These are phyloP conservation scores for Colletotrichum echinochloae DNA, from an alignment of 2,329 filamentous ascomycete species.

Conservation along the genomic window DNA sequence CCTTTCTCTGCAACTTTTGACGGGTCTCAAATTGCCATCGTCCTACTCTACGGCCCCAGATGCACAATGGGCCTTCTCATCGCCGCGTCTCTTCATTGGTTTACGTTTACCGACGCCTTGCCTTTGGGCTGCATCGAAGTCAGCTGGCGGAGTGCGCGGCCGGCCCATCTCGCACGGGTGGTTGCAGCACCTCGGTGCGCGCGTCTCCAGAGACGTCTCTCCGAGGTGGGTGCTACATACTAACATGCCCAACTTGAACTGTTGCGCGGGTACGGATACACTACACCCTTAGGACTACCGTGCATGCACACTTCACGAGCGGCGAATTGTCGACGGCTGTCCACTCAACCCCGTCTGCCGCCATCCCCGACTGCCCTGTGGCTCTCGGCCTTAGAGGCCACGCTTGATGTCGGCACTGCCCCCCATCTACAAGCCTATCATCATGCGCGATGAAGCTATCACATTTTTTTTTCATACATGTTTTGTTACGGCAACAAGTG, in stretches of 20 bases:
- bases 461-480: not conserved
- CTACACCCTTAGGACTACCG: not conserved
- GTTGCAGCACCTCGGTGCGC: conserved; percentile 27
- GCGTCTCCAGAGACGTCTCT: not conserved
- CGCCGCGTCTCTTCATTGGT: too few species aligned
- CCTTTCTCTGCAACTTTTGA: too few species aligned
- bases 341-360: conserved; percentile 26
- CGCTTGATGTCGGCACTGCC: conserved; percentile 44
- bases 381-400: conserved; percentile 12
- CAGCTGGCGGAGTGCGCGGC: conserved; percentile 38
- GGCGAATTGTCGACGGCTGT: conserved; percentile 16
- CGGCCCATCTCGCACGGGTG: conserved; percentile 32
- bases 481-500: conserved; percentile 8
- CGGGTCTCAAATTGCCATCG: too few species aligned
- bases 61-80: too few species aligned
- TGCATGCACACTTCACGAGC: conserved; percentile 13
- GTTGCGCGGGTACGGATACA: conserved; percentile 6
- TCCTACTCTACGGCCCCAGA: not conserved
- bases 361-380: conserved; percentile 4
- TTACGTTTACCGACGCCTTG: too few species aligned
- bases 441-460: conserved; percentile 27
- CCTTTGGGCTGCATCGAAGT: too few species aligned
- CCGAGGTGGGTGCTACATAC: conserved; percentile 26
- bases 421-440: conserved; percentile 19
- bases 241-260: conserved; percentile 10